Evolutionary conservation across 257 asterid species (phyloP), one percentile per base, ranked within the genome.

Genomic region (Paraleonurus japonicus): DNA sequence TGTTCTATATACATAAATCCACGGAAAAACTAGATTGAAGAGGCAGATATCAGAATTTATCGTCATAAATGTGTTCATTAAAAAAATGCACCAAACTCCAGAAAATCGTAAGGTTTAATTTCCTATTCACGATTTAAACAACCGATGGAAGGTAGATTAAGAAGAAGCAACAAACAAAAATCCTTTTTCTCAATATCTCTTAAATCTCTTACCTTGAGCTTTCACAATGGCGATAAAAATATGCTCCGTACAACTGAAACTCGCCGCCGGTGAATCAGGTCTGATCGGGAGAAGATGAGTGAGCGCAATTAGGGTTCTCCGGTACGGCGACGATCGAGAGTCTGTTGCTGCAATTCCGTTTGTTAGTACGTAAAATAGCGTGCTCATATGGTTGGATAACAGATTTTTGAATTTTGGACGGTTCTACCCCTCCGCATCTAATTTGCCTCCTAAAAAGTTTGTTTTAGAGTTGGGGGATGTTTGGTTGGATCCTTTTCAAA

Each of bases 261-360:
- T 59, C 65, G 20, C 57, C 65, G 75, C 67, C 67, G 41, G 54
- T 65, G 17, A 62, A 41, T 65, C 59, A 11, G 66, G 26, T 30
- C 24, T n/a, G 62, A 30, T 20, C 41, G 61, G 65, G 61, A 59
- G 55, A 50, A 5, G 59, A 22, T 5, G 10, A 54, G 6, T 47
- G 27, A 27, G 15, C 53, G 23, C 1, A 15, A 50, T 61, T 10
- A 16, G 17, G 19, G 58, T 71, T 48, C 6, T 62, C 76, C 24
- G 61, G 67, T 67, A 50, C 71, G 45, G 75, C 71, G 37, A 54
- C 67, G 71, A 37, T 68, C 7, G 58, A 22, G 80, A 78, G 68
- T 67, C 67, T 41, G 19, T 48, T 16, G 23, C 35, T 37, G 24
- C 26, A 48, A 12, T 37, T 8, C 57, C 19, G 67, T 62, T 64